Evolutionary conservation across 257 asterid species (phyloP).

Genomic region (Eucommia ulmoides): DNA sequence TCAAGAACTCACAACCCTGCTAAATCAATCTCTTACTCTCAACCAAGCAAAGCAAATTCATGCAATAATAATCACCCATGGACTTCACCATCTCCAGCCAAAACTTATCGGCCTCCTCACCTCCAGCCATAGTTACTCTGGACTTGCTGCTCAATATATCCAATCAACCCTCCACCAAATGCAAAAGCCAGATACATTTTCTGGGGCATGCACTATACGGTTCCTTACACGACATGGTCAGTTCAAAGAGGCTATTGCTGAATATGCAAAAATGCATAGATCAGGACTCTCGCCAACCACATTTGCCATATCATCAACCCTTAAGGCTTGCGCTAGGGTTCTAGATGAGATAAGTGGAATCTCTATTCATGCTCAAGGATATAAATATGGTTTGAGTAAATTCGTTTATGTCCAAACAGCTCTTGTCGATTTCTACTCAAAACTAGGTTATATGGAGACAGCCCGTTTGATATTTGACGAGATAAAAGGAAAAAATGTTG

Average conservation of each 20-base stretch:
- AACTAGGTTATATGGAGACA: conserved; percentile 45
- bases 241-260: conserved; percentile 37
- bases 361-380: conserved; percentile 58
- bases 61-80: conserved; percentile 33
- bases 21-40: conserved; percentile 18
- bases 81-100: conserved; percentile 31
- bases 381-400: conserved; percentile 43
- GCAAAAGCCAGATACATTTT: conserved; percentile 26
- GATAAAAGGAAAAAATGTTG: conserved; percentile 46
- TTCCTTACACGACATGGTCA: conserved; percentile 50
- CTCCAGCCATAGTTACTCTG: conserved; percentile 18
- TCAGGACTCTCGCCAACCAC: conserved; percentile 48
- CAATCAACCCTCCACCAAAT: conserved; percentile 21
- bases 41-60: conserved; percentile 59
- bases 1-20: conserved; percentile 20
- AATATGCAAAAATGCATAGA: conserved; percentile 38
- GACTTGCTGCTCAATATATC: conserved; percentile 20
- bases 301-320: conserved; percentile 53
- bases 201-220: conserved; percentile 43
- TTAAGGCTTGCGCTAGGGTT: conserved; percentile 59
- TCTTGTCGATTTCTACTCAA: conserved; percentile 61
- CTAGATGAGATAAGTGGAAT: conserved; percentile 29
- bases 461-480: conserved; percentile 60
- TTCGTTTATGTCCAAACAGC: conserved; percentile 72
- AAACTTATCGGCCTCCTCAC: conserved; percentile 30